Evolutionary conservation across 2,329 filamentous ascomycete species (phyloP).

Genomic region (Epicoccum sorghinum): DNA sequence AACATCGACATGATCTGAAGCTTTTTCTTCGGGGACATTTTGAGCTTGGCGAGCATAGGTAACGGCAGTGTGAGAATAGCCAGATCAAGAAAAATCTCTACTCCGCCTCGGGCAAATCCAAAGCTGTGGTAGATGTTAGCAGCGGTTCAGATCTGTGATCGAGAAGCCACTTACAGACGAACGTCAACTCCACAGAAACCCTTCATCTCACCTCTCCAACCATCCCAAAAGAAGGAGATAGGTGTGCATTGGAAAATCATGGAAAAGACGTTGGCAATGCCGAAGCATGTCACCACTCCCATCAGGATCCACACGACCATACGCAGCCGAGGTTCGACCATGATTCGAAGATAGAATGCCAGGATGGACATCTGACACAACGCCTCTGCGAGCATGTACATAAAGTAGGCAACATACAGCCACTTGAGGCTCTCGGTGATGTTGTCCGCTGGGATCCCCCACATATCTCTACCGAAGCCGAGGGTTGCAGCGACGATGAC

Average conservation of each 20-base stretch:
- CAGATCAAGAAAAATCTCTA: constrained; percentile 35
- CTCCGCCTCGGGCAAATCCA: constrained; percentile 43
- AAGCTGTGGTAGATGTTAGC: constrained; percentile 22
- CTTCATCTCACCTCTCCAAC: constrained; percentile 46
- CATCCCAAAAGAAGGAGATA: constrained; percentile 48
- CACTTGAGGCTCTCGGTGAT: constrained; percentile 37
- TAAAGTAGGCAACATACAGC: constrained; percentile 39
- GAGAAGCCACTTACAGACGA: constrained; percentile 19
- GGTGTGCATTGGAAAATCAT: constrained; percentile 49
- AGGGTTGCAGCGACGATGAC: constrained; percentile 33
- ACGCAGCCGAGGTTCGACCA: constrained; percentile 26
- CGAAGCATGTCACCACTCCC: constrained; percentile 30
- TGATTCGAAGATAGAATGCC: constrained; percentile 42
- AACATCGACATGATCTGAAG: constrained; percentile 39
- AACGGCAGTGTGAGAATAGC: constrained; percentile 32
- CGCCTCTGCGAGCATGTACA: constrained; percentile 36
- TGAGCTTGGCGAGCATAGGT: constrained; percentile 28
- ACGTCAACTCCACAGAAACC: constrained; percentile 47
- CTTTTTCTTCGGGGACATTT: constrained; percentile 36
- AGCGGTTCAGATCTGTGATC: neutral
- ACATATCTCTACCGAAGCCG: constrained; percentile 41
- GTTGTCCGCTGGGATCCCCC: constrained; percentile 33
- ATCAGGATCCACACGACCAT: constrained; percentile 28
- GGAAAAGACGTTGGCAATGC: constrained; percentile 30
- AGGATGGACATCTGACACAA: constrained; percentile 41